Evolutionary conservation across 2,329 filamentous ascomycete genomes (phyloP), one percentile per base, ranked within the genome.

Genomic region (Eurotiales sp.): DNA sequence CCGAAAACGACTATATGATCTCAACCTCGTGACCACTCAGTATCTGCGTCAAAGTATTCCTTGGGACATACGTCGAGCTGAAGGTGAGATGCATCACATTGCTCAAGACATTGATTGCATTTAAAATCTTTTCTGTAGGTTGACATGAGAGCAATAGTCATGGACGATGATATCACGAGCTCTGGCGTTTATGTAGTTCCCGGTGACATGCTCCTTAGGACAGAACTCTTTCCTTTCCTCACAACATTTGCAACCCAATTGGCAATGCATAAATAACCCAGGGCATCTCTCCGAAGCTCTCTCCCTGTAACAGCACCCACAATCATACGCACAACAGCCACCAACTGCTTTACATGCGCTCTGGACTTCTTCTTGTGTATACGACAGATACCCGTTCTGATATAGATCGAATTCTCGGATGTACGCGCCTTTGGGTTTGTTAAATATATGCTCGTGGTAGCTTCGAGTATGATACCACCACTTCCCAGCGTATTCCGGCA

Each of bases 221-320:
- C 23, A 17, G 6, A 25, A n/a, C n/a, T n/a, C 11, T 11, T 25
- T 44, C 32, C 42, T 44, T 44, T 12, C 12, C 4, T 7, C 15
- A 21, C 42, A 44, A 14, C 42, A 44, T 7, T 23, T 8, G n/a
- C 42, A 44, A 7, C 12, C 0, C 8, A 7, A 19, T 22, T 15
- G n/a, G n/a, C 42, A 44, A 44, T 44, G 42, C 42, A 44, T 44
- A 8, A 44, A 25, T 3, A 44, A 12, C 7, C 42, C 42, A 44
- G 42, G 25, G 2, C 30, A 14, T 30, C 42, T 44, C n/a, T n/a
- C n/a, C 1, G 22, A 44, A 8, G n/a, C 23, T 44, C 42, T 44
- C n/a, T 44, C 25, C n/a, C 19, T 25, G 8, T 32, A 44, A 12
- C 42, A 43, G 17, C 41, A 43, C n/a, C 23, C 23, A 17, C 41